Evolutionary conservation across 2,329 filamentous ascomycete species (phyloP).

Genomic region (Beauveria rudraprayagi): DNA sequence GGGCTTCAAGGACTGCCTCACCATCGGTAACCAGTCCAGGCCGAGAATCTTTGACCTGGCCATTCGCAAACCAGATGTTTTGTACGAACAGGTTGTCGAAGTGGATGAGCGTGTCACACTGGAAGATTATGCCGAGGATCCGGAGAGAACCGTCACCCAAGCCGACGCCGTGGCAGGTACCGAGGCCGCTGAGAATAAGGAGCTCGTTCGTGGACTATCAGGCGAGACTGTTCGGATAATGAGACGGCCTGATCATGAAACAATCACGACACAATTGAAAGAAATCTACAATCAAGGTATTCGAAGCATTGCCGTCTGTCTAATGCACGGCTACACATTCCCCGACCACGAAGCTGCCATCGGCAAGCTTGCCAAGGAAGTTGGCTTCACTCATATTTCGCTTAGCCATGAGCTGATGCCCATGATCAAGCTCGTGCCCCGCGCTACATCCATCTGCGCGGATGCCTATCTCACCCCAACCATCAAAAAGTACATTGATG

Average conservation of each 20-base stretch:
- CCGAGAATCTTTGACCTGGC: conserved; percentile 88
- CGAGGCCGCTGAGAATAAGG: conserved; percentile 40
- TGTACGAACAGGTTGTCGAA: conserved; percentile 82
- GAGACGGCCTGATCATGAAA: conserved; percentile 45
- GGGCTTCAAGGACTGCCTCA: conserved; percentile 79
- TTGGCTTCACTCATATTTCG: conserved; percentile 70
- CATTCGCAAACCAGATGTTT: conserved; percentile 76
- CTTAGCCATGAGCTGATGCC: conserved; percentile 34
- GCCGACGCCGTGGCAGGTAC: conserved; percentile 47
- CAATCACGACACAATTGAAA: conserved; percentile 51
- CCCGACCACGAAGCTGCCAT: conserved; percentile 76
- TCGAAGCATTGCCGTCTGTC: conserved; percentile 75
- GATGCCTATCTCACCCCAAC: conserved; percentile 38
- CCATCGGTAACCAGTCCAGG: conserved; percentile 84
- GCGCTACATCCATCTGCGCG: conserved; percentile 35
- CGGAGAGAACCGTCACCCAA: conserved; percentile 48
- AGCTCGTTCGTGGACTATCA: conserved; percentile 58
- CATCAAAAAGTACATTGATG: conserved; percentile 46
- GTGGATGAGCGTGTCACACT: conserved; percentile 84
- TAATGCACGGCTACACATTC: conserved; percentile 91
- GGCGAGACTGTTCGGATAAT: conserved; percentile 64
- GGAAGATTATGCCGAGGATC: conserved; percentile 88
- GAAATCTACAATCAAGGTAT: conserved; percentile 59
- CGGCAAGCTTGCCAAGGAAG: conserved; percentile 65
- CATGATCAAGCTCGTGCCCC: conserved; percentile 37